Evolutionary conservation across 2,329 filamentous ascomycete species (phyloP), one percentile per base, ranked within the genome.

Genomic region (Aspergillus fructus): DNA sequence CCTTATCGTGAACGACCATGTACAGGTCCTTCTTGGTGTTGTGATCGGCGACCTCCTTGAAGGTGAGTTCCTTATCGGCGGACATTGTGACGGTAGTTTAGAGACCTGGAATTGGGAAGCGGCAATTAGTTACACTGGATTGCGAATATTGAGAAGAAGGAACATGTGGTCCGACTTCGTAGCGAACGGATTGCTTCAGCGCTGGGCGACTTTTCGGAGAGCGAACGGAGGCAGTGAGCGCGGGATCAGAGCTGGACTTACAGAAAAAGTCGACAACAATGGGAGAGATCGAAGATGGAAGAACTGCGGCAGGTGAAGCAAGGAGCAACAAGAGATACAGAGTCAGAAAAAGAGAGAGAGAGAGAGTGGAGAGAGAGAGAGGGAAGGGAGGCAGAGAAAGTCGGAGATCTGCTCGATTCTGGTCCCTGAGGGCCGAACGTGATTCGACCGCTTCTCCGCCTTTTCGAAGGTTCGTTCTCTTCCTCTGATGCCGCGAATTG

Each of bases 1-100:
- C 88, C 83, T 96, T 96, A 79, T 96, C 93, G 81, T 97, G 91
- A 70, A 99, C 86, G 63, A 97, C 89, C 71, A 97, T 76, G 81
- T 84, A 96, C 64, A 96, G 81, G 76, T 97, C 92, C 84, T 82
- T 96, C 87, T 97, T 97, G 78, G 85, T 87, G 81, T 89, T 90
- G 85, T 96, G 91, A 79, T 86, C 85, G 62, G 89, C 83, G 78
- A 96, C 85, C 77, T 96, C 90, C 71, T 88, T 82, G 79, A 87
- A 90, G 70, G 89, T 94, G 80, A 88, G 85, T 71, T 83, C 76
- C 72, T 83, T 78, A 71, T 85, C 80, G 71, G 78, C 76, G 64
- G 81, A 79, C 81, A 84, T 85, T 65, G 43, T 60, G 56, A 37
- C 21, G 58, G 51, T 37, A 27, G 40, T 19, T 37, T 17, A 33